Conservation (phyloP, 805 yeast genomes). For the Barnettozyma salicaria region DNA sequence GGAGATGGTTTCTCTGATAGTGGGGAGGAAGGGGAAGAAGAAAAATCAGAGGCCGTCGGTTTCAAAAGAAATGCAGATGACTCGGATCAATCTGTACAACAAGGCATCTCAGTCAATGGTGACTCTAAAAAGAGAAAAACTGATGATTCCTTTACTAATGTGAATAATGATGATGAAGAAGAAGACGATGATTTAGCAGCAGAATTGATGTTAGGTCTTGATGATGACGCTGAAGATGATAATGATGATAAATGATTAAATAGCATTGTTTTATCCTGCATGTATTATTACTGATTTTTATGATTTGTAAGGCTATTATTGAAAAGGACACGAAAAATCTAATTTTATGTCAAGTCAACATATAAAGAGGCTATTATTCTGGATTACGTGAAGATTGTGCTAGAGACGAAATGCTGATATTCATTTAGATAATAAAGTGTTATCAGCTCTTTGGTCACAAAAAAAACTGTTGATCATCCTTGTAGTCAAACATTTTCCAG, state of each 20-base stretch:
- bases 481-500: conserved; percentile 25
- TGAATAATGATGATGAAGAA: conserved; percentile 19
- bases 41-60: background rate
- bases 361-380: background rate
- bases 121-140: conserved; percentile 29
- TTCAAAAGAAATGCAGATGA: conserved; percentile 8
- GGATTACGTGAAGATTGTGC: background rate
- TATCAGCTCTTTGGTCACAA: conserved; percentile 6
- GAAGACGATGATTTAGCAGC: conserved; percentile 27
- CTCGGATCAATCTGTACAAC: conserved; percentile 12
- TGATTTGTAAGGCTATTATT: too few species aligned
- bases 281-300: background rate
- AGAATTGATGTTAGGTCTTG: conserved; percentile 27
- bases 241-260: conserved; percentile 1
- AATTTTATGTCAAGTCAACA: background rate
- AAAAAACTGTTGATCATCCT: conserved; percentile 24
- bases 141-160: conserved; percentile 17
- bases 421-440: background rate
- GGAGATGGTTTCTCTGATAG: conserved; percentile 45
- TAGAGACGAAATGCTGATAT: background rate
- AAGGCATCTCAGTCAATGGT: conserved; percentile 26
- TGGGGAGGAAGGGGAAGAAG: conserved; percentile 22
- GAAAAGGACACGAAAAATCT: background rate
- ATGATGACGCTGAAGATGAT: conserved; percentile 14
- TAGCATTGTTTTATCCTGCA: background rate